phyloP scores from a whole-genome alignment of 139 green algal genomes.

The Auxenochlorella pyrenoidosa region DNA sequence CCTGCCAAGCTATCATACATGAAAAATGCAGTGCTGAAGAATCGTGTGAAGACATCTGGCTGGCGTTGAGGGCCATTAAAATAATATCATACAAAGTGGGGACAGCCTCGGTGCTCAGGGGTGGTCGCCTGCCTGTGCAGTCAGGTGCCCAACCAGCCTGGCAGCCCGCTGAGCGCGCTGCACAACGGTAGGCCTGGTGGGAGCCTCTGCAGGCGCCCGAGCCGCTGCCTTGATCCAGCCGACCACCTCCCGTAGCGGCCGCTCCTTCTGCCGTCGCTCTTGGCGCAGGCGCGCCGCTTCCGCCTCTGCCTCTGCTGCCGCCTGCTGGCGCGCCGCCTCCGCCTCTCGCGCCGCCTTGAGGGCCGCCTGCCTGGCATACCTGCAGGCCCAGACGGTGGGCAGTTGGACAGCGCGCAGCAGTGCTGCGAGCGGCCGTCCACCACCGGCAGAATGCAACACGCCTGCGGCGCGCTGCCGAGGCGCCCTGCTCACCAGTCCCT shows the following conservation, averaged over 20 bases:
- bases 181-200: constrained; percentile 7
- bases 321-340: constrained; percentile 24
- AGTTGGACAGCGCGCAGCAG: too few species aligned
- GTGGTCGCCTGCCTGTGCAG: background rate
- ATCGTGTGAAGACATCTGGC: too few species aligned
- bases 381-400: background rate
- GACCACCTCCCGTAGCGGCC: constrained; percentile 36
- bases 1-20: too few species aligned
- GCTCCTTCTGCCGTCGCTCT: constrained; percentile 4
- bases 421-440: too few species aligned
- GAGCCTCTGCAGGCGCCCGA: background rate
- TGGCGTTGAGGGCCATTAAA: too few species aligned
- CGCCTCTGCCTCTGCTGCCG: background rate
- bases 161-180: constrained; percentile 18
- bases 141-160: constrained; percentile 15
- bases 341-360: background rate
- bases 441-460: background rate
- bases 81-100: too few species aligned
- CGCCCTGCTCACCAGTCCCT: constrained; percentile 20
- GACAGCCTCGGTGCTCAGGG: background rate
- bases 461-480: too few species aligned
- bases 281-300: constrained; percentile 16
- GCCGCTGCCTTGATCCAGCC: constrained; percentile 31
- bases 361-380: background rate
- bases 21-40: too few species aligned